Evolutionary conservation across 2,329 filamentous ascomycete species (phyloP), one percentile per base, ranked within the genome.

Genomic region (Hansfordia pulvinata): DNA sequence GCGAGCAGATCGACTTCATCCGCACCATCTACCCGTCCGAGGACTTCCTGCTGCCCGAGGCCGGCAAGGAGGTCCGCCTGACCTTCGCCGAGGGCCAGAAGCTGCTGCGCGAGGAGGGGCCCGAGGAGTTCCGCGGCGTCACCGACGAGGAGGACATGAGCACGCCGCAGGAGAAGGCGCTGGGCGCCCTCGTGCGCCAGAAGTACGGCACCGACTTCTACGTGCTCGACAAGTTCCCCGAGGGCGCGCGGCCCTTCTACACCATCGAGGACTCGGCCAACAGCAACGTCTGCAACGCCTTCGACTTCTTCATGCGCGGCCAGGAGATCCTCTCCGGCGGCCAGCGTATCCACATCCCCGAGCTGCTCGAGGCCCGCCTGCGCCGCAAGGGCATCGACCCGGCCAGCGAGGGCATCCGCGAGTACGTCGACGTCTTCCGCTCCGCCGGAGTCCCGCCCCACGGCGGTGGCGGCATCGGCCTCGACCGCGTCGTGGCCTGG

Each of bases 161-260:
- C 46, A 90, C 81, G 1, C 75, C 81, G 1, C 77, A 88, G 46
- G 82, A 90, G 52, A 86, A 86, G 57, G 81, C 78, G n/a, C 75
- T 96, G 7, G 90, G 90, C 31, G 76, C 74, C 15, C 65, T 96
- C 25, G 73, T 96, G 38, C 77, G 82, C 30, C 68, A 82, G 42
- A 94, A 93, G 58, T 93, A 79, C 66, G 71, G 79, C 49, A 90
- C 85, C 33, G 90, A 98, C 59, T 96, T 96, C 60, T 96, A 93
- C 60, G 77, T 92, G 13, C 69, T 98, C 35, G 88, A 96, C 63
- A 90, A 96, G 57, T 98, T 93, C 65, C 90, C 90, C 23, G 75
- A 90, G 52, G 63, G 65, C 19, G 82, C 90, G 12, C 73, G 90
- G 17, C 88, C 88, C 5, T 93, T 93, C 56, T 96, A 94, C 56